Conservation (phyloP, 352 stramenopile genomes). For the Pythium aquatile region DNA sequence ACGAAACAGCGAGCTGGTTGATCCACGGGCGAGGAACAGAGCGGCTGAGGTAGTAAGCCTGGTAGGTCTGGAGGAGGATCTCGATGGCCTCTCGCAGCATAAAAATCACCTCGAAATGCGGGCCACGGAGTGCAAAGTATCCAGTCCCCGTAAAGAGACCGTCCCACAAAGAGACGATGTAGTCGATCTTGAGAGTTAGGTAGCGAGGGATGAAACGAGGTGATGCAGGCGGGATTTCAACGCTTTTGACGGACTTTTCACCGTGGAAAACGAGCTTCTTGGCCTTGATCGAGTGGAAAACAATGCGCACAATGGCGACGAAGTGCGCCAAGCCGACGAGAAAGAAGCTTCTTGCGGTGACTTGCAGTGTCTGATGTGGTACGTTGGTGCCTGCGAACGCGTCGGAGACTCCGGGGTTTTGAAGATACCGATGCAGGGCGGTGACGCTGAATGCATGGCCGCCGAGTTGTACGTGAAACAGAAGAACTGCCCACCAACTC, state of each 20-base stretch:
- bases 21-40: slow-evolving; percentile 3
- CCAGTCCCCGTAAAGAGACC: slow-evolving; percentile 4
- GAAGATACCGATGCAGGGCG: slow-evolving; percentile 13
- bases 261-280: not conserved
- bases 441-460: slow-evolving; percentile 3
- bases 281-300: not conserved
- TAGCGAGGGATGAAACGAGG: not conserved
- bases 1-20: slow-evolving; percentile 4
- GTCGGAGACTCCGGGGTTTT: not conserved
- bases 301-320: slow-evolving; percentile 1
- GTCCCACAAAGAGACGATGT: not conserved
- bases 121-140: slow-evolving; percentile 15
- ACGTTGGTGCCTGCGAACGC: not conserved
- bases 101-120: slow-evolving; percentile 19
- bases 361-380: not conserved
- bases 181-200: not conserved
- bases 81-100: not conserved
- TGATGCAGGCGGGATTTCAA: not conserved
- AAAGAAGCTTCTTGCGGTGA: slow-evolving; percentile 11
- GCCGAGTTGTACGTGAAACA: slow-evolving; percentile 5
- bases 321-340: slow-evolving; percentile 13
- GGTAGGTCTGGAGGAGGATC: slow-evolving; percentile 6
- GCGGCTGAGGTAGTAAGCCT: not conserved
- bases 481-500: slow-evolving; percentile 14
- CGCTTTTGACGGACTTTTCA: not conserved